A percentile compares a stretch with the other conserved stretches of the same genome.
These are phyloP conservation scores for Medicago truncatula DNA, from an alignment of 306 rosid species.

Conservation along the genomic window DNA sequence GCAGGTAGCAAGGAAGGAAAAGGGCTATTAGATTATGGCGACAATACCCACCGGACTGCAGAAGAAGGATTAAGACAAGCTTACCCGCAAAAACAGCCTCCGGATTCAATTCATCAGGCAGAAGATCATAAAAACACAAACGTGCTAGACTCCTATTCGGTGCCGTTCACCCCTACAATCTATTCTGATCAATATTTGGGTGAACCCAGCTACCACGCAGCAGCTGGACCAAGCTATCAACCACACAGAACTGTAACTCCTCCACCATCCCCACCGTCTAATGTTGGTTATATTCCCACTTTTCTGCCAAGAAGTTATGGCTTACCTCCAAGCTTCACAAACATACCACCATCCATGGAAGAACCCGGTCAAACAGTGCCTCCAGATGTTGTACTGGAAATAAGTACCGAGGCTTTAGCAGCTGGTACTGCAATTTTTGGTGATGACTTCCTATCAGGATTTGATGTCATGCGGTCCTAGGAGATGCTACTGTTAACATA, in stretches of 20 bases:
- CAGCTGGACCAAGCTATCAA: slow-evolving; percentile 55
- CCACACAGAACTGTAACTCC: slow-evolving; percentile 59
- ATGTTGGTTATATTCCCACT: slow-evolving; percentile 66
- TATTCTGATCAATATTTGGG: slow-evolving; percentile 54
- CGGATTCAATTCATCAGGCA: slow-evolving; percentile 42
- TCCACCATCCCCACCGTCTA: slow-evolving; percentile 65
- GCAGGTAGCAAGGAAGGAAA: slow-evolving; percentile 58
- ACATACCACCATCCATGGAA: slow-evolving; percentile 56
- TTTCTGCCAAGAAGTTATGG: slow-evolving; percentile 54
- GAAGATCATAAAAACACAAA: slow-evolving; percentile 49
- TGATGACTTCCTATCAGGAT: slow-evolving; percentile 80
- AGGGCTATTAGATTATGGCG: slow-evolving; percentile 42
- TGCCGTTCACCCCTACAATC: slow-evolving; percentile 52
- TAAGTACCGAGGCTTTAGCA: slow-evolving; percentile 82
- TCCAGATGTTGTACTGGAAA: slow-evolving; percentile 60
- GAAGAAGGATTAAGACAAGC: slow-evolving; percentile 52
- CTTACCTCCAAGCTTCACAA: slow-evolving; percentile 49
- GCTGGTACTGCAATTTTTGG: slow-evolving; percentile 89
- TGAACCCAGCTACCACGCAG: slow-evolving; percentile 54
- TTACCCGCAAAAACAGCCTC: slow-evolving; percentile 48
- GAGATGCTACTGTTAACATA: slow-evolving; percentile 51
- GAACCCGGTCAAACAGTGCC: slow-evolving; percentile 46
- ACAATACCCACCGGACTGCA: slow-evolving; percentile 44
- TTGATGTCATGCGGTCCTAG: slow-evolving; percentile 55
- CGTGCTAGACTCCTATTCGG: slow-evolving; percentile 45